Percentiles rank a stretch among this genome's conserved stretches.
phyloP scores from a whole-genome alignment of 805 yeast genomes.

The Zygotorulaspora danielsina region DNA sequence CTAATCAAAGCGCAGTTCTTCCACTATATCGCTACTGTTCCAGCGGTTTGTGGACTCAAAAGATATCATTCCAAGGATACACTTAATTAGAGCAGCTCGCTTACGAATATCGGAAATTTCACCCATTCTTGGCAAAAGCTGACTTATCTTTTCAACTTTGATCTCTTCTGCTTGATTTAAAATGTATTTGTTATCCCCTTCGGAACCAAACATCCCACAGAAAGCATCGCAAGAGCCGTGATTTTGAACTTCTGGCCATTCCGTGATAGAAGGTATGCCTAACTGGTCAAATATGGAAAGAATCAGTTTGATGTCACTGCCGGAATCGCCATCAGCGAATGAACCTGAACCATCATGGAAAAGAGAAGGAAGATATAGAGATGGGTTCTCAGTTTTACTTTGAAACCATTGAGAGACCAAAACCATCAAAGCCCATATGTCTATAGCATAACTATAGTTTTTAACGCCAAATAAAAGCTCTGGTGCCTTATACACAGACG shows the following conservation, averaged over 20 bases:
- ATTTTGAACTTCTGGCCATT: constrained; percentile 40
- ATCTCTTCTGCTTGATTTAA: constrained; percentile 8
- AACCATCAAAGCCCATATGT: constrained; percentile 70
- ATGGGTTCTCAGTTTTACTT: constrained; percentile 19
- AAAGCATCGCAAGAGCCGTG: constrained; percentile 33
- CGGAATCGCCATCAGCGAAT: constrained; percentile 20
- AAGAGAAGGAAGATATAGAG: constrained; percentile 22
- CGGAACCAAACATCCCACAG: constrained; percentile 33
- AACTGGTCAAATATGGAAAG: constrained; percentile 51
- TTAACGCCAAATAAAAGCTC: constrained; percentile 62
- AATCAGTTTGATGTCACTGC: constrained; percentile 59
- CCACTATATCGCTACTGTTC: constrained; percentile 13
- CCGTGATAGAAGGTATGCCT: constrained; percentile 53
- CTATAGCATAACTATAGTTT: constrained; percentile 53
- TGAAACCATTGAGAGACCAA: constrained; percentile 51
- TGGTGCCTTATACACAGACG: constrained; percentile 71
- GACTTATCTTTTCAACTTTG: constrained; percentile 13
- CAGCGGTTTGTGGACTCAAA: constrained; percentile 44
- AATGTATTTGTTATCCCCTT: constrained; percentile 28
- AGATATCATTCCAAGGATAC: constrained; percentile 43
- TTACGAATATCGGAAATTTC: constrained; percentile 11
- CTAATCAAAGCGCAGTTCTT: constrained; percentile 8
- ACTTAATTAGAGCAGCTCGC: constrained; percentile 21
- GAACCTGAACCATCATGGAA: constrained; percentile 27
- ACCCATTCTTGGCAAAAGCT: constrained; percentile 23